Conservation (phyloP, 2,329 filamentous ascomycete genomes). For the Cytospora mali region DNA sequence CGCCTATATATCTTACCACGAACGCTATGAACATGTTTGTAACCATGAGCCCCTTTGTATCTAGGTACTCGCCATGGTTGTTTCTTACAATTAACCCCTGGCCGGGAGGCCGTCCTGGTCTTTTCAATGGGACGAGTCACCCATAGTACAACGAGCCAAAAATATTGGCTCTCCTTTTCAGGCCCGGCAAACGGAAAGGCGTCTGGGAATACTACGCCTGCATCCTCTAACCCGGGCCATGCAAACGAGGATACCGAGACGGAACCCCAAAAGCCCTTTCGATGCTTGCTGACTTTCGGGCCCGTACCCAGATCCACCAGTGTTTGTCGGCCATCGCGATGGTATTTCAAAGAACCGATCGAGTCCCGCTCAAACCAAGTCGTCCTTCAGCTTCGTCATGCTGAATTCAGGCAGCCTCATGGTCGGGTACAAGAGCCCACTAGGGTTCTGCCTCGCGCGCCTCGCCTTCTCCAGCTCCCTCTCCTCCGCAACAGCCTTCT, state of each 20-base stretch:
- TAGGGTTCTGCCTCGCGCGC: constrained; percentile 41
- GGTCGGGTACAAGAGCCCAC: constrained; percentile 35
- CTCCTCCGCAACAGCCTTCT: constrained; percentile 58
- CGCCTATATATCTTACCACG: background rate
- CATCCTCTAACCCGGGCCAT: background rate
- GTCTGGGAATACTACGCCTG: background rate
- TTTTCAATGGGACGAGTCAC: background rate
- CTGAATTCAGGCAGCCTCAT: constrained; percentile 55
- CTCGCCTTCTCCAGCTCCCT: constrained; percentile 43
- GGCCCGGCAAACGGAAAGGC: background rate
- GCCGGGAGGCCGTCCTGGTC: background rate
- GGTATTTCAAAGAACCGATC: background rate
- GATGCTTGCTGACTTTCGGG: background rate
- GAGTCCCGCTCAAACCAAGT: constrained; percentile 6
- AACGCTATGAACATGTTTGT: background rate
- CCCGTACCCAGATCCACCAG: too few species aligned
- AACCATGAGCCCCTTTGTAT: background rate
- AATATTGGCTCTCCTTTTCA: background rate
- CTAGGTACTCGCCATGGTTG: background rate
- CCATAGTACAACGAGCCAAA: background rate
- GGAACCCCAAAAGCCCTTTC: background rate
- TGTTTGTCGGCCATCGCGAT: background rate
- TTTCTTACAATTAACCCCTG: background rate
- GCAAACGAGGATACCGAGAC: background rate
- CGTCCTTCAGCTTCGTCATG: constrained; percentile 49